Conservation (phyloP, 129 eudicot genomes). For the Mikania micrantha region DNA sequence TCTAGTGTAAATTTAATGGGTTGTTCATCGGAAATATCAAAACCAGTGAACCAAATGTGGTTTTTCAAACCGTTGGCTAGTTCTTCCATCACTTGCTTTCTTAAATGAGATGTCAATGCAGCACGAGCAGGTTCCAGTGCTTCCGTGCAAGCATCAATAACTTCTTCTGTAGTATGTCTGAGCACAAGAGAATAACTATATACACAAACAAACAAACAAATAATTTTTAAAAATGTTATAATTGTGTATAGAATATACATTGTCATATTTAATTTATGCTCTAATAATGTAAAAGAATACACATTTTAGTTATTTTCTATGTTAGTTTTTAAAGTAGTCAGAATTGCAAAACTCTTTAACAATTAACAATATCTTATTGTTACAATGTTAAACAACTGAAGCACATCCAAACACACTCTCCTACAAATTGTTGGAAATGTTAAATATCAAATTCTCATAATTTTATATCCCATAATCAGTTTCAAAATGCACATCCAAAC, state of each 20-base stretch:
- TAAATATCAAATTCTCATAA: no score
- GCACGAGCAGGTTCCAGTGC: conserved; percentile 76
- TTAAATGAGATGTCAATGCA: conserved; percentile 61
- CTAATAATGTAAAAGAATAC: no score
- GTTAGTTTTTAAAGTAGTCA: no score
- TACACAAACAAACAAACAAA: conserved; percentile 2
- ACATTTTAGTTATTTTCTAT: no score
- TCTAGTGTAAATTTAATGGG: conserved; percentile 52
- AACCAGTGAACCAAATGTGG: conserved; percentile 73
- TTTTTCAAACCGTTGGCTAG: conserved; percentile 48
- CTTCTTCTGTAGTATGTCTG: conserved; percentile 97
- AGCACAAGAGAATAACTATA: conserved; percentile 79
- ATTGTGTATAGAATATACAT: neutral
- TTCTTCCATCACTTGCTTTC: conserved; percentile 71
- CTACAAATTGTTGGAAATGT: no score
- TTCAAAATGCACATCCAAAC: no score
- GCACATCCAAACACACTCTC: no score
- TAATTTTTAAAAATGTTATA: neutral
- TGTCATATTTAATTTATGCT: neutral
- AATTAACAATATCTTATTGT: no score
- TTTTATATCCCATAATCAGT: no score
- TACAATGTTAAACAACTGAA: no score
- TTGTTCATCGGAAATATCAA: conserved; percentile 70
- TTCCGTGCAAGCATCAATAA: conserved; percentile 81
- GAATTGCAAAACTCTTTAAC: no score